Evolutionary conservation across 1,139 yeast genomes (phyloP).

Genomic region (Lodderomyces parapsilosis): DNA sequence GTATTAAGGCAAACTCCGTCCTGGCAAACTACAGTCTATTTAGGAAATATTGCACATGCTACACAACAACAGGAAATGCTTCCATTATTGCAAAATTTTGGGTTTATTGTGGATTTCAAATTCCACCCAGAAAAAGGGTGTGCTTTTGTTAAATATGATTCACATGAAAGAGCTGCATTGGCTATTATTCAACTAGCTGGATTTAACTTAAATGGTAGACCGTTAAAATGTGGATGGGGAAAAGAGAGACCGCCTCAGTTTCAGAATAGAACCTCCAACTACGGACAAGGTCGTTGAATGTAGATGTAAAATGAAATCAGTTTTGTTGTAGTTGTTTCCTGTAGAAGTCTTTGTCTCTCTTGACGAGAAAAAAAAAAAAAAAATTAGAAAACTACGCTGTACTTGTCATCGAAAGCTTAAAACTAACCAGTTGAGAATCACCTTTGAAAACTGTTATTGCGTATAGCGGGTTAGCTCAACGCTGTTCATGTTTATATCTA

Average conservation of each 20-base stretch:
- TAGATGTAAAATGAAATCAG: background rate
- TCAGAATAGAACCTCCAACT: slow-evolving; percentile 1
- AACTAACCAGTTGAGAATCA: no score
- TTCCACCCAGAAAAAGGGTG: slow-evolving; percentile 80
- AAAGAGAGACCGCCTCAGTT: slow-evolving; percentile 54
- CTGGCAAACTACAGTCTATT: slow-evolving; percentile 86
- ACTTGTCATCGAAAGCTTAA: background rate
- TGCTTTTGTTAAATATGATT: slow-evolving; percentile 82
- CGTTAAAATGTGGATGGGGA: slow-evolving; percentile 88
- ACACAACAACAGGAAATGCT: slow-evolving; percentile 71
- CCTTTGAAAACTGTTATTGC: no score
- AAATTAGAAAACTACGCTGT: background rate
- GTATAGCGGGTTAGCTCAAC: background rate
- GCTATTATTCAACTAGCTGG: slow-evolving; percentile 83
- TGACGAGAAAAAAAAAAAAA: no score
- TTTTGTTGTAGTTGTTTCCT: no score
- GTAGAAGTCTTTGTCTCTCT: no score
- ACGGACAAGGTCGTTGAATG: background rate
- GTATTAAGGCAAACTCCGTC: slow-evolving; percentile 75
- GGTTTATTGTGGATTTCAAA: slow-evolving; percentile 78
- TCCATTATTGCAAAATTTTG: slow-evolving; percentile 78
- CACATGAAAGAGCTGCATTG: slow-evolving; percentile 85
- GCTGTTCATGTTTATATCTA: background rate
- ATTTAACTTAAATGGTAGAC: slow-evolving; percentile 73
- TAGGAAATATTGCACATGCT: slow-evolving; percentile 81